A percentile compares a stretch with the other conserved stretches of the same genome.
These are phyloP conservation scores for Mytilinidion resinicola DNA, from an alignment of 495 filamentous ascomycete genomes.

Conservation along the genomic window DNA sequence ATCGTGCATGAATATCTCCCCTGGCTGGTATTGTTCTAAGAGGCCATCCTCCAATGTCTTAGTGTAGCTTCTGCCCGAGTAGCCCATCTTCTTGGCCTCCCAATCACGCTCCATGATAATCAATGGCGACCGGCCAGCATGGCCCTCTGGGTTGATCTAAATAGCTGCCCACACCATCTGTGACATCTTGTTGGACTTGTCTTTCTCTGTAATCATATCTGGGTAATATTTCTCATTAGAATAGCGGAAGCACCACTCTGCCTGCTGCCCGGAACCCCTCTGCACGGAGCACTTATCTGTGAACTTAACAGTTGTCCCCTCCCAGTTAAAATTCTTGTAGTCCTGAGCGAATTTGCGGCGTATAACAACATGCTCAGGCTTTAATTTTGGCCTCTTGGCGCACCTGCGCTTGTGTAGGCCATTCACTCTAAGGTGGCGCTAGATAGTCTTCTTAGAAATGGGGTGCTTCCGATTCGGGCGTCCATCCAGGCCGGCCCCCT, in stretches of 20 bases:
- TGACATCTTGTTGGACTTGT: neutral
- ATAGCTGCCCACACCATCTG: slow-evolving; percentile 13
- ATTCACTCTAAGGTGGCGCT: neutral
- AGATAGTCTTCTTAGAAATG: neutral
- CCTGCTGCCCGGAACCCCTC: neutral
- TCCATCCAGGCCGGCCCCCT: neutral
- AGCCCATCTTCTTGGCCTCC: neutral
- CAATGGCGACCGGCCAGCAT: neutral
- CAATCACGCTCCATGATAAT: slow-evolving; percentile 8
- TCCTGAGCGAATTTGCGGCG: neutral
- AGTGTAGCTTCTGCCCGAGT: neutral
- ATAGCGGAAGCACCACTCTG: slow-evolving; percentile 4
- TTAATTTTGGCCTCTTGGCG: neutral
- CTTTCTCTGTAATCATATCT: slow-evolving; percentile 7
- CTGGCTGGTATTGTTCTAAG: neutral
- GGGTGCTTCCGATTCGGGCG: too few species aligned
- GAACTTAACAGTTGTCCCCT: slow-evolving; percentile 1
- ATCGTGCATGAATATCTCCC: slow-evolving; percentile 8
- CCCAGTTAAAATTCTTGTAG: neutral
- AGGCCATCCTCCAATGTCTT: neutral
- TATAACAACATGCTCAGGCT: neutral
- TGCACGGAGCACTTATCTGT: slow-evolving; percentile 13
- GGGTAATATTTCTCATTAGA: slow-evolving; percentile 2
- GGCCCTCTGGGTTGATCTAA: neutral
- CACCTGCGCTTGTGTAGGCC: slow-evolving; percentile 2